Percentiles rank a stretch among this genome's conserved stretches.
Conservation (phyloP, 805 yeast genomes). For the Lachancea lanzarotensis region DNA sequence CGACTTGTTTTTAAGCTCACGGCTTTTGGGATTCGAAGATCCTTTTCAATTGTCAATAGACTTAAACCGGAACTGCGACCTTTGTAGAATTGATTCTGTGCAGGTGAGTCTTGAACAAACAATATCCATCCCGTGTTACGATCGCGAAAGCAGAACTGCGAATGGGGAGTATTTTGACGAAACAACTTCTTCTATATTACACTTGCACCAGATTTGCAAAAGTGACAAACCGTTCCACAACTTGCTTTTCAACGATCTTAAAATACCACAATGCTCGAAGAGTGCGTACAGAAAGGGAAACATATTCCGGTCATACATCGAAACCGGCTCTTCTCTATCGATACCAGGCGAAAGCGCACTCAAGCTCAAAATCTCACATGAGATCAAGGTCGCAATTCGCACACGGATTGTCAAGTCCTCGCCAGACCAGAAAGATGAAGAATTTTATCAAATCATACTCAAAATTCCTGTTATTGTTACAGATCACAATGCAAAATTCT, state of each 20-base stretch:
- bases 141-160: not conserved
- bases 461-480: slow-evolving; percentile 8
- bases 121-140: slow-evolving; percentile 6
- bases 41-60: slow-evolving; percentile 8
- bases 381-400: not conserved
- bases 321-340: not conserved
- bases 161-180: not conserved
- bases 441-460: not conserved
- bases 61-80: not conserved
- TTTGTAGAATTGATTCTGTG: not conserved
- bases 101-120: slow-evolving; percentile 5
- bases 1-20: slow-evolving; percentile 7
- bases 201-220: not conserved
- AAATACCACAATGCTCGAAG: not conserved
- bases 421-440: not conserved
- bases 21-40: slow-evolving; percentile 6
- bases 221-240: not conserved
- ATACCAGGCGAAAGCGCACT: not conserved
- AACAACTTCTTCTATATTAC: not conserved
- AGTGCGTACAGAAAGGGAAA: not conserved
- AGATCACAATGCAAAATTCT: slow-evolving; percentile 5
- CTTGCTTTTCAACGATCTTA: slow-evolving; percentile 1
- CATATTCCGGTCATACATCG: slow-evolving; percentile 5
- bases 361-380: slow-evolving; percentile 6
- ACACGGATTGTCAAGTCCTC: not conserved